These are phyloP conservation scores for Pisolithus sp. DNA, from an alignment of 768 basidiomycete genomes.

Conservation along the genomic window DNA sequence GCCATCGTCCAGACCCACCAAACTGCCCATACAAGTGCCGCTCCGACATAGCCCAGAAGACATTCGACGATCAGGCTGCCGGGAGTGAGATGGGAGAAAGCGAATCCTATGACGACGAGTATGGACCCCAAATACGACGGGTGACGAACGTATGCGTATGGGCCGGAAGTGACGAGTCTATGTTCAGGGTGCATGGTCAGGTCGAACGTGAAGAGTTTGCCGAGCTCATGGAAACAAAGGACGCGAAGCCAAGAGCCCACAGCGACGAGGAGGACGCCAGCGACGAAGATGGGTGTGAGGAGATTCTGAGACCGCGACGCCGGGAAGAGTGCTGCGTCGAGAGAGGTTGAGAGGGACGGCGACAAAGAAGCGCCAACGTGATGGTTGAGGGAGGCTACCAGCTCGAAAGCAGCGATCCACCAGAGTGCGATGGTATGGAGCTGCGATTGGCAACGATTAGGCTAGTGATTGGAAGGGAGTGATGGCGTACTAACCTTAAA, in stretches of 20 bases:
- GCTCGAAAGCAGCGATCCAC: conserved; percentile 45
- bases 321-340: conserved; percentile 30
- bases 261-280: conserved; percentile 38
- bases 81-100: conserved; percentile 38
- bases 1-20: conserved; percentile 49
- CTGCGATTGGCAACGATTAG: conserved; percentile 23
- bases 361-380: conserved; percentile 24
- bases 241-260: conserved; percentile 44
- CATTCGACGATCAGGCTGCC: conserved; percentile 45
- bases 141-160: conserved; percentile 48
- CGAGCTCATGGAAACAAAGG: conserved; percentile 48
- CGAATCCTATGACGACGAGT: conserved; percentile 40
- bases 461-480: neutral
- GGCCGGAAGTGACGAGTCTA: conserved; percentile 43
- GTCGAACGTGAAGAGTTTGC: conserved; percentile 53
- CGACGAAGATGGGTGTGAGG: conserved; percentile 38
- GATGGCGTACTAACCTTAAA: conserved; percentile 39
- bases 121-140: conserved; percentile 52
- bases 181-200: conserved; percentile 49
- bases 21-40: conserved; percentile 27
- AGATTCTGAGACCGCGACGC: conserved; percentile 21
- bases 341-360: conserved; percentile 28
- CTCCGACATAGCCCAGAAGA: conserved; percentile 25
- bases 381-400: conserved; percentile 34
- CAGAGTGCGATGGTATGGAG: conserved; percentile 45